These are phyloP conservation scores for Thelephora ganbajun DNA, from an alignment of 768 basidiomycete species.

Conservation along the genomic window DNA sequence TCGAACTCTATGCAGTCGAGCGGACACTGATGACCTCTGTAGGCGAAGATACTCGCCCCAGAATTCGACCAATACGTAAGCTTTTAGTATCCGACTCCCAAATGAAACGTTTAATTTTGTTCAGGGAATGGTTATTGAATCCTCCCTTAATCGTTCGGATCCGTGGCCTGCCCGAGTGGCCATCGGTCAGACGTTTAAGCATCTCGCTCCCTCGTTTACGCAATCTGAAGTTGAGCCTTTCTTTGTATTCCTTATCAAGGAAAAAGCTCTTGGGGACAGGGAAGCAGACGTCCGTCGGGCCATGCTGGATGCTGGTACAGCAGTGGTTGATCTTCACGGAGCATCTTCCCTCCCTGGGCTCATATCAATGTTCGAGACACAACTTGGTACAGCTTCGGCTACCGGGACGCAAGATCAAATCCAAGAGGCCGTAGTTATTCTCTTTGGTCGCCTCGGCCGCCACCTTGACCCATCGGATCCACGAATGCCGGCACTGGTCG, in stretches of 20 bases:
- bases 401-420: constrained; percentile 75
- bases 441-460: constrained; percentile 84
- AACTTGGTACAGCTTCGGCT: constrained; percentile 37
- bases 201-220: constrained; percentile 52
- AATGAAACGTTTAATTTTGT: constrained; percentile 1
- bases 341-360: constrained; percentile 54
- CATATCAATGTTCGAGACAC: constrained; percentile 70
- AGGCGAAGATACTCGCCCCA: constrained; percentile 79
- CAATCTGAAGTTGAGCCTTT: constrained; percentile 48
- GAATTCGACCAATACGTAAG: constrained; percentile 88
- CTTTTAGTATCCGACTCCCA: constrained; percentile 4
- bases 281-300: constrained; percentile 66
- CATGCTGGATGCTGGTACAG: constrained; percentile 77
- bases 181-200: constrained; percentile 50
- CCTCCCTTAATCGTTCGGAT: constrained; percentile 75
- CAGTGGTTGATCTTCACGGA: constrained; percentile 76
- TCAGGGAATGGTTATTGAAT: constrained; percentile 87
- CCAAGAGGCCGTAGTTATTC: constrained; percentile 89
- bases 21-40: not conserved
- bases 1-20: not conserved
- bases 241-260: constrained; percentile 77
- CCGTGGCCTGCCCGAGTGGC: constrained; percentile 81
- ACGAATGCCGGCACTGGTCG: constrained; percentile 70
- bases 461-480: constrained; percentile 69
- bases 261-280: constrained; percentile 81